Percentiles rank a stretch among this genome's conserved stretches.
Conservation (phyloP, 1,284 basidiomycete genomes). For the Rhodotorula sp. region DNA sequence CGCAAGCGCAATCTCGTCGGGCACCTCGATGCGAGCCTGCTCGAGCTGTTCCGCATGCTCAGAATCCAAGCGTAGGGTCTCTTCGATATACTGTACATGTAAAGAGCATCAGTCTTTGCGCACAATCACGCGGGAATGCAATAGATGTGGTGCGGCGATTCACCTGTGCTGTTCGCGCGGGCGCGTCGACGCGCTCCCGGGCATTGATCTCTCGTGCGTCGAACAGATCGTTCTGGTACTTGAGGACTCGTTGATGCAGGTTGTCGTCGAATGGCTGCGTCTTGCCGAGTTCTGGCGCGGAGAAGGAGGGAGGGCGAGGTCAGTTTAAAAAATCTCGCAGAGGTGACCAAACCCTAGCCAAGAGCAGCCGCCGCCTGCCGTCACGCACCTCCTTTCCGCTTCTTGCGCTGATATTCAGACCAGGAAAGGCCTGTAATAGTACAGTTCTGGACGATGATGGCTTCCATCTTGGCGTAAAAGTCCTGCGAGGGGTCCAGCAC, state of each 20-base stretch:
- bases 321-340: not conserved
- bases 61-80: conserved; percentile 12
- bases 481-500: conserved; percentile 8
- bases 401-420: conserved; percentile 15
- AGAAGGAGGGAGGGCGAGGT: not conserved
- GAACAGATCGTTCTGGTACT: conserved; percentile 32
- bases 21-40: not conserved
- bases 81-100: conserved; percentile 5
- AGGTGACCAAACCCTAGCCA: no score
- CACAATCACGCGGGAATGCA: not conserved
- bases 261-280: conserved; percentile 31
- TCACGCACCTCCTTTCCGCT: conserved; percentile 13
- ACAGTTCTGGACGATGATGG: conserved; percentile 25
- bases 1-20: conserved; percentile 5
- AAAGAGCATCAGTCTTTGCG: not conserved
- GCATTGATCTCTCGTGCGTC: conserved; percentile 30
- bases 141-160: not conserved
- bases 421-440: conserved; percentile 26
- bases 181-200: conserved; percentile 17
- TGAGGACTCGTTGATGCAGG: conserved; percentile 28
- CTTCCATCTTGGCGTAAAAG: conserved; percentile 26
- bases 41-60: conserved; percentile 18
- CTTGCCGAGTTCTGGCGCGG: conserved; percentile 12
- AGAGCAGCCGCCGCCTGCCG: no score
- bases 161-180: conserved; percentile 7